A percentile compares a stretch with the other conserved stretches of the same genome.
Conservation (phyloP, 805 yeast species). For the Saturnispora gosingensis region DNA sequence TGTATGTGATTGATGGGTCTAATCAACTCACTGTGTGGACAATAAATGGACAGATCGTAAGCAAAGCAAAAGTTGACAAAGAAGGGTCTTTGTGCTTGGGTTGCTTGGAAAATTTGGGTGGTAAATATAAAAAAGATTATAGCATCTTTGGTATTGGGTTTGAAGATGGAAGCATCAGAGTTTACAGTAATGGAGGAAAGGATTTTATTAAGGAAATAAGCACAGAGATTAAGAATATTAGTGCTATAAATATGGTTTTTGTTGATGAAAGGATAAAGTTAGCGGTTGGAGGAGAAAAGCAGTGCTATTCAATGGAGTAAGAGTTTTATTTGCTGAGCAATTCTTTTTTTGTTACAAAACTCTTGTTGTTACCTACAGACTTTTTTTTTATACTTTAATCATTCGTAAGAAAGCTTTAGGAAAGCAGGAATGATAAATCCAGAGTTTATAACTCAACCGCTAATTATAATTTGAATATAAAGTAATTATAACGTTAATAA, state of each 20-base stretch:
- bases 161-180: background rate
- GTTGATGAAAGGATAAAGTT: background rate
- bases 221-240: background rate
- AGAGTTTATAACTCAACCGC: too few species aligned
- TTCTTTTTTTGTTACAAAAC: background rate
- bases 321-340: background rate
- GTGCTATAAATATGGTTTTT: background rate
- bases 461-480: too few species aligned
- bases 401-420: too few species aligned
- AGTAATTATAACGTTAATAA: too few species aligned
- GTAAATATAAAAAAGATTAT: background rate
- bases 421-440: too few species aligned
- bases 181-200: background rate
- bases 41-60: conserved; percentile 2
- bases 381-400: too few species aligned
- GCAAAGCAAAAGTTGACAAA: background rate
- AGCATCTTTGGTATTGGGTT: background rate
- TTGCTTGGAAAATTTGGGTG: background rate
- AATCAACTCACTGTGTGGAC: conserved; percentile 33
- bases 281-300: background rate
- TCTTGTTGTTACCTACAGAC: background rate
- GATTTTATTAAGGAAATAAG: background rate
- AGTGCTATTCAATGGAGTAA: background rate
- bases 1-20: conserved; percentile 42
- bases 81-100: background rate